phyloP scores from a whole-genome alignment of 2,329 filamentous ascomycete species.

The Botrytis pseudocinerea region DNA sequence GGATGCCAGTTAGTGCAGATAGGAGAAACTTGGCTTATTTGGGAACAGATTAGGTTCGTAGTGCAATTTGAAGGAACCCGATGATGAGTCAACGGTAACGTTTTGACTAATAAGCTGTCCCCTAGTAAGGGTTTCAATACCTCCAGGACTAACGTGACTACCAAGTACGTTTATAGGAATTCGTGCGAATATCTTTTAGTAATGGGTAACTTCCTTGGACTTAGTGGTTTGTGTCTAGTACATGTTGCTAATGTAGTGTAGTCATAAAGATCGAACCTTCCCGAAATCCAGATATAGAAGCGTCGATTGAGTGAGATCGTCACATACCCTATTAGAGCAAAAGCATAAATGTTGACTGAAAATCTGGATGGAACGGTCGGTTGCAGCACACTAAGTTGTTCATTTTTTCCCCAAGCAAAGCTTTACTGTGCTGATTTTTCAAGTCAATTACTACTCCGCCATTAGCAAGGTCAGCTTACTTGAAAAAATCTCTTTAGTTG shows the following conservation, averaged over 20 bases:
- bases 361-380: neutral
- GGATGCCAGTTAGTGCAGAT: neutral
- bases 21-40: constrained; percentile 7
- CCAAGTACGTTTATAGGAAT: neutral
- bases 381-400: neutral
- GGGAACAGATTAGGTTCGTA: neutral
- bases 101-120: neutral
- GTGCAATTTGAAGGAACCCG: neutral
- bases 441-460: neutral
- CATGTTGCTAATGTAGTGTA: neutral
- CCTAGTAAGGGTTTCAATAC: neutral
- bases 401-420: neutral
- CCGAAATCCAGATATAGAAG: neutral
- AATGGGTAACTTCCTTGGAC: neutral
- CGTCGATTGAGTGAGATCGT: neutral
- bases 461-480: neutral
- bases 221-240: neutral
- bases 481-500: neutral
- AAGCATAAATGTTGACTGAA: neutral
- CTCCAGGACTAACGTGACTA: neutral
- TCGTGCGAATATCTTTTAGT: neutral
- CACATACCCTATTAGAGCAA: neutral
- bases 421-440: neutral
- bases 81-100: neutral
- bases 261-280: neutral